Conservation (phyloP, 2,329 filamentous ascomycete species). For the Paecilomyces formosus region DNA sequence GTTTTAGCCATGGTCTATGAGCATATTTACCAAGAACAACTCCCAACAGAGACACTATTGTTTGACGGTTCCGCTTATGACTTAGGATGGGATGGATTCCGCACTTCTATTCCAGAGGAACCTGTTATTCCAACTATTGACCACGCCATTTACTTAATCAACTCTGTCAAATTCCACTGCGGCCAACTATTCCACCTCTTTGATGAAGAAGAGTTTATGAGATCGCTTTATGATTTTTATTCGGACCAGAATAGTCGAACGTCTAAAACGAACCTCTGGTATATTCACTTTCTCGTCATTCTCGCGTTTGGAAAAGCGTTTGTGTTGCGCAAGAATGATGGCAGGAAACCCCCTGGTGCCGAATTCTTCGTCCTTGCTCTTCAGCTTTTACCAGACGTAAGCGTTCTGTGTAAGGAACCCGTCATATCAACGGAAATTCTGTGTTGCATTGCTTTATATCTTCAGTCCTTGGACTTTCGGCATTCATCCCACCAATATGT, state of each 20-base stretch:
- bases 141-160: constrained; percentile 45
- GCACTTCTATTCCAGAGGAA: constrained; percentile 15
- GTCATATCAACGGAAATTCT: constrained; percentile 43
- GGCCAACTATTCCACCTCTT: constrained; percentile 48
- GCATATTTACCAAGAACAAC: constrained; percentile 35
- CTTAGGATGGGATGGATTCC: constrained; percentile 42
- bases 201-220: constrained; percentile 47
- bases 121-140: constrained; percentile 42
- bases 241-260: constrained; percentile 20
- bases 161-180: constrained; percentile 49
- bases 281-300: constrained; percentile 47
- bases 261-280: constrained; percentile 36
- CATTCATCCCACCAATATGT: constrained; percentile 41
- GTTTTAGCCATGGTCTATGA: constrained; percentile 45
- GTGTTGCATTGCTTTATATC: constrained; percentile 46
- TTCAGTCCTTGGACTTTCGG: constrained; percentile 45
- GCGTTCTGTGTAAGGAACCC: constrained; percentile 29
- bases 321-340: constrained; percentile 30
- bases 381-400: constrained; percentile 31
- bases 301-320: constrained; percentile 52
- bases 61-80: constrained; percentile 49
- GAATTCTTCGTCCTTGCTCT: constrained; percentile 42
- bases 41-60: constrained; percentile 38
- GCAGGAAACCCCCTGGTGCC: constrained; percentile 37
- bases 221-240: constrained; percentile 35